Conservation (phyloP, 1,284 basidiomycete species). For the Sporisorium exsertum region DNA sequence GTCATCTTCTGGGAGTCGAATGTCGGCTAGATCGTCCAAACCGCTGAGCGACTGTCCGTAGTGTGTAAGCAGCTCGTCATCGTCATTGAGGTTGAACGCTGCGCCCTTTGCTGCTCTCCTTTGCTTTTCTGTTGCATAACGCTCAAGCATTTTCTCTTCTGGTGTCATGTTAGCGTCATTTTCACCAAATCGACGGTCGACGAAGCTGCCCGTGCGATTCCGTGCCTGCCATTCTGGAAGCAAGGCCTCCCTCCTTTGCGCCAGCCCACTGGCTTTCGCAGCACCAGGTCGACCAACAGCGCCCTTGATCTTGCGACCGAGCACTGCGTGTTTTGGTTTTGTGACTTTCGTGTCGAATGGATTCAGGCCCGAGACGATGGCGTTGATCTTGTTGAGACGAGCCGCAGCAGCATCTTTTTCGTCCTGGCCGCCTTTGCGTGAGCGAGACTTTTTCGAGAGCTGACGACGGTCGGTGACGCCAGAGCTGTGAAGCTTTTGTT, state of each 20-base stretch:
- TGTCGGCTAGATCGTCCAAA: constrained; percentile 86
- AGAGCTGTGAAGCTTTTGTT: constrained; percentile 56
- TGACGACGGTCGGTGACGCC: constrained; percentile 63
- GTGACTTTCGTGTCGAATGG: constrained; percentile 79
- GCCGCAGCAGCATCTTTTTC: constrained; percentile 66
- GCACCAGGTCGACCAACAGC: constrained; percentile 83
- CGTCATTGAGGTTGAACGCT: constrained; percentile 87
- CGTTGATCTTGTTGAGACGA: constrained; percentile 76
- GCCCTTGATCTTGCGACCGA: constrained; percentile 86
- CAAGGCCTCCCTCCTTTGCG: constrained; percentile 79
- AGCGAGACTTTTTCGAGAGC: constrained; percentile 55
- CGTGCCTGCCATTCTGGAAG: constrained; percentile 83
- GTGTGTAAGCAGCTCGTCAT: constrained; percentile 78
- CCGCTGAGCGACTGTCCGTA: constrained; percentile 88
- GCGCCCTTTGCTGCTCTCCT: constrained; percentile 76
- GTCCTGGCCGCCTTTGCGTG: constrained; percentile 72
- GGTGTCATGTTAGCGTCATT: constrained; percentile 87
- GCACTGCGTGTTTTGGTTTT: constrained; percentile 86
- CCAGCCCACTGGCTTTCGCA: constrained; percentile 88
- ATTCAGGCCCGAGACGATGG: constrained; percentile 87
- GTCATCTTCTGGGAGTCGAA: constrained; percentile 63
- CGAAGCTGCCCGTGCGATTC: constrained; percentile 84
- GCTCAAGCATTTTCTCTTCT: constrained; percentile 96
- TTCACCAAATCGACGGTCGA: constrained; percentile 97
- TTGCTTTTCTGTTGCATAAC: constrained; percentile 84